Evolutionary conservation across 805 yeast genomes (phyloP).

Genomic region (Yarrowia alimentaria): DNA sequence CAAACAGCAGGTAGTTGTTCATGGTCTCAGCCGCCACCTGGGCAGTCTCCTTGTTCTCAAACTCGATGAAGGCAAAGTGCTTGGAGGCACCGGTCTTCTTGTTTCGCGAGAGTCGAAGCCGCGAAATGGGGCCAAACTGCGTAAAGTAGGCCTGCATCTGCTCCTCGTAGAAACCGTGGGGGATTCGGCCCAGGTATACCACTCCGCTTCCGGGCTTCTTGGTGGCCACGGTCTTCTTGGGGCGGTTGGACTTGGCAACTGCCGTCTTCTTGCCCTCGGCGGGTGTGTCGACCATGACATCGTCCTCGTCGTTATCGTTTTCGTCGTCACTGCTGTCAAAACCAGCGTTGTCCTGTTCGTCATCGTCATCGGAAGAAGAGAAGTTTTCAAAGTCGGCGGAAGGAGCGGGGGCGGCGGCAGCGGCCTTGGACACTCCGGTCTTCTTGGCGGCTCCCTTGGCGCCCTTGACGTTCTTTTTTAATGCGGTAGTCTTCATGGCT

Average conservation of each 20-base stretch:
- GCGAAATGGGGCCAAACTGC: constrained; percentile 84
- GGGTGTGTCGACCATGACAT: constrained; percentile 18
- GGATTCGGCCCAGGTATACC: constrained; percentile 86
- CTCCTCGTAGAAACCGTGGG: constrained; percentile 84
- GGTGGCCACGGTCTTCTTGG: background rate
- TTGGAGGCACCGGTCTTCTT: constrained; percentile 87
- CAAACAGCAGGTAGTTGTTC: constrained; percentile 89
- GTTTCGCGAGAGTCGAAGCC: constrained; percentile 80
- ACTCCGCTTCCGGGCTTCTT: constrained; percentile 48
- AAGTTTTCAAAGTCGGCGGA: constrained; percentile 1
- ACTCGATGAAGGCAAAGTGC: constrained; percentile 90
- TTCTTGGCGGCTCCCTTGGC: constrained; percentile 16
- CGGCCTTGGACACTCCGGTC: constrained; percentile 17
- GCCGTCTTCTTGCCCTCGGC: constrained; percentile 12
- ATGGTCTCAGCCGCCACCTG: constrained; percentile 88
- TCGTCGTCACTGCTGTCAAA: constrained; percentile 26
- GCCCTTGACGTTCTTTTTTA: constrained; percentile 17
- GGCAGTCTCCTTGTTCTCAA: constrained; percentile 71
- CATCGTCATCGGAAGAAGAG: constrained; percentile 18
- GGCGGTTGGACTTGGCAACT: constrained; percentile 25
- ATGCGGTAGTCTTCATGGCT: constrained; percentile 22
- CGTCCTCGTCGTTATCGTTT: constrained; percentile 14
- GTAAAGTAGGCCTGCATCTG: constrained; percentile 70
- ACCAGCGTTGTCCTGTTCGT: constrained; percentile 18
- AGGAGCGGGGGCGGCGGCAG: constrained; percentile 1